Evolutionary conservation across 352 stramenopile species (phyloP).

Genomic region (Phytophthora sp.): DNA sequence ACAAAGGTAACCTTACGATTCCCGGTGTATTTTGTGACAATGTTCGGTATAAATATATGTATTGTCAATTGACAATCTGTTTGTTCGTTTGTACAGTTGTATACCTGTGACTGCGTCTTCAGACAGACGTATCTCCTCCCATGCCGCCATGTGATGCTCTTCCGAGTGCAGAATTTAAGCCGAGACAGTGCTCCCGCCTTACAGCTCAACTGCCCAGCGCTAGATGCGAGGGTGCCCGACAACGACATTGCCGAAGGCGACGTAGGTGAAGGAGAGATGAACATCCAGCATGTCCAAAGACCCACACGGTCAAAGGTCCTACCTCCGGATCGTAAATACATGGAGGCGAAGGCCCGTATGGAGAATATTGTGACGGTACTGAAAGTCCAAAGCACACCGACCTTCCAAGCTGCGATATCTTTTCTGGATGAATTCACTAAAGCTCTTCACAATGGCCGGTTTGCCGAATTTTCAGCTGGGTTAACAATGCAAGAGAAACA

Average conservation of each 20-base stretch:
- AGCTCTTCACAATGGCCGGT: not conserved
- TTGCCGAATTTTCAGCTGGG: not conserved
- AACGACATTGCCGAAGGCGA: not conserved
- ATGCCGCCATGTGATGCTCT: not conserved
- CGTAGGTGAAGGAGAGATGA: not conserved
- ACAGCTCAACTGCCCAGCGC: not conserved
- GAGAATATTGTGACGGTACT: conserved; percentile 1
- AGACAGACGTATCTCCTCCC: not conserved
- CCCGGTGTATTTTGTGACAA: too few species aligned
- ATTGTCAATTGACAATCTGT: not conserved
- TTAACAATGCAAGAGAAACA: not conserved
- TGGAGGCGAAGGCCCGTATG: not conserved
- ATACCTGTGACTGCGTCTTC: not conserved
- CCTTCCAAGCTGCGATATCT: not conserved
- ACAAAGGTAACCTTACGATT: too few species aligned
- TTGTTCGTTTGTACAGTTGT: not conserved
- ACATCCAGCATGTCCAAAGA: not conserved
- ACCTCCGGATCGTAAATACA: not conserved
- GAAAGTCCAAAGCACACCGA: not conserved
- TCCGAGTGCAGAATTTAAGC: not conserved
- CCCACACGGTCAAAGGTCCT: not conserved
- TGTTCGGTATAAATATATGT: not conserved
- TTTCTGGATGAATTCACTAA: not conserved
- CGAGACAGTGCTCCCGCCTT: not conserved
- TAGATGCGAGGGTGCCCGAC: not conserved